Evolutionary conservation across 495 filamentous ascomycete species (phyloP).

Genomic region (Apodospora peruviana): DNA sequence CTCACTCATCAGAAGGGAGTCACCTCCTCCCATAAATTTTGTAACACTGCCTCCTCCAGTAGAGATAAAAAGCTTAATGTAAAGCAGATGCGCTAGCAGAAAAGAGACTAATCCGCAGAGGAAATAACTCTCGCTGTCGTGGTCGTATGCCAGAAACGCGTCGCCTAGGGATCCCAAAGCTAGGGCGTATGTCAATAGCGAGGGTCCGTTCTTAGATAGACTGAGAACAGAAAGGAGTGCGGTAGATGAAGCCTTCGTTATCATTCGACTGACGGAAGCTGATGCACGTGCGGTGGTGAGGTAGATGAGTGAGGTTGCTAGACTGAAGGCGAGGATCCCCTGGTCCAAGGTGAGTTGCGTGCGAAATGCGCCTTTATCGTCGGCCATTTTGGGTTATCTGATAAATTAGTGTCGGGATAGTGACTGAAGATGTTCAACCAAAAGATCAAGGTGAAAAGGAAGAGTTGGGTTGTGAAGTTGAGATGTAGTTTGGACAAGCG

Average conservation of each 20-base stretch:
- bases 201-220: constrained; percentile 2
- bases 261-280: constrained; percentile 12
- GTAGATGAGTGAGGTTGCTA: constrained; percentile 14
- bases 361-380: background rate
- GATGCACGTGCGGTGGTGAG: constrained; percentile 8
- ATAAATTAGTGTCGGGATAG: no score
- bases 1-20: background rate
- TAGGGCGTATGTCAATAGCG: constrained; percentile 12
- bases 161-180: constrained; percentile 20
- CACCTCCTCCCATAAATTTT: background rate
- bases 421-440: no score
- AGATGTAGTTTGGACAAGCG: no score
- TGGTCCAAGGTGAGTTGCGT: background rate
- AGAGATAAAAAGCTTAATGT: constrained; percentile 15
- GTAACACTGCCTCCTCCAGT: background rate
- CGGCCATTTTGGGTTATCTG: no score
- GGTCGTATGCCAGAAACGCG: constrained; percentile 15
- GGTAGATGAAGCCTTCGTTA: constrained; percentile 22
- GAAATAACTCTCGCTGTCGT: constrained; percentile 18
- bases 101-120: constrained; percentile 20
- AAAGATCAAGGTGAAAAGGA: no score
- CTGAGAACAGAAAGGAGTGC: constrained; percentile 13
- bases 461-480: no score
- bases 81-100: constrained; percentile 18
- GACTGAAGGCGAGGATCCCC: constrained; percentile 14